Evolutionary conservation across 2,329 filamentous ascomycete species (phyloP), one percentile per base, ranked within the genome.

Genomic region (Arachnopeziza araneosa): DNA sequence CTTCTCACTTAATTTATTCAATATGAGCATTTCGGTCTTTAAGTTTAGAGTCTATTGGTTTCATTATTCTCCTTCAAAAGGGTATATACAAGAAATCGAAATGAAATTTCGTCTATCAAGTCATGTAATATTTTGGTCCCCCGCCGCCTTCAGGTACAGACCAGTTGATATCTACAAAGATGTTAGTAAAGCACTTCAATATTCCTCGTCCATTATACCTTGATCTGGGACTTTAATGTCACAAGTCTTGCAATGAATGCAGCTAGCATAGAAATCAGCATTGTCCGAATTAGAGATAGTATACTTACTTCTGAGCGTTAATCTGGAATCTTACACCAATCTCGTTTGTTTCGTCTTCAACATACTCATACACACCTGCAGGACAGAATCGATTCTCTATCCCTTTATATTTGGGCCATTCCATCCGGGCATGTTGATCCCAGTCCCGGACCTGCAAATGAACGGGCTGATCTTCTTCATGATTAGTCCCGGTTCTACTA

Each of bases 191-290:
- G 23, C 19, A n/a, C 26, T 30, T 30, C 26, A 30, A 30, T 9
- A 30, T 30, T 30, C 26, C 9, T 5, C 4, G 26, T 30, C 9
- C 26, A 22, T 21, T 36, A 54, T 62, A 69, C 67, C 67, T 63
- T 99, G 95, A 64, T 88, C 85, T 8, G 95, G 95, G 19, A 91
- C 93, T 79, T 99, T 99, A 79, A 99, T 99, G 75, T 99, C 95
- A 75, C 95, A 99, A 17, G 95, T 99, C 83, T 99, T 99, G 83
- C 95, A 99, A 77, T 99, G 95, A 66, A 99, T 96, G 75, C 95
- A 99, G 77, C 93, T 96, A 44, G 17, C 3, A 68, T 50, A 23
- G 21, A 77, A 3, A n/a, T 60, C 12, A 57, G 61, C 56, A 58
- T 59, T 5, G 24, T 14, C 2, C 50, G 32, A 24, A 22, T 21